Base-by-base conservation (phyloP, 1,284 basidiomycete genomes). In the Cutaneotrichosporon curvatum region DNA sequence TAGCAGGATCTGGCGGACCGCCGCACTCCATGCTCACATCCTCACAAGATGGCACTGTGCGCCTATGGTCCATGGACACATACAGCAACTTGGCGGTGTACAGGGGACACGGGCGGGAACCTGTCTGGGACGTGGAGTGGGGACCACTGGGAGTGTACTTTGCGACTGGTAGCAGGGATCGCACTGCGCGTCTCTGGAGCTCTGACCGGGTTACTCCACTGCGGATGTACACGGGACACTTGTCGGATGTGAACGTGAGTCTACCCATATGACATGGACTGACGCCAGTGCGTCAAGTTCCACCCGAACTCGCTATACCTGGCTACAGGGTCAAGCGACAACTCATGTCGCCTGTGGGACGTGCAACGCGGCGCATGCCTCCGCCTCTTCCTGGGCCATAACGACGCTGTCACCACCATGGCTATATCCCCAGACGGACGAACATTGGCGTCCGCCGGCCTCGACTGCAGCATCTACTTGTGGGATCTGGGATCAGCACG, bases 61-160 rank as follows among this genome's bases (percentile, higher is more conserved):
- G 95, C 14, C 72, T 99, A 16, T 99, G 95, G 95, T 94, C 89
- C 11, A 75, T 97, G 68, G 91, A 98, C 60, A 96, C 94, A 1
- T 84, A 89, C 77, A 81, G 85, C 19, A 95, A 95, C 58, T 75
- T 98, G 8, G 91, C 92, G 4, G 89, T 85, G 6, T 99, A 94
- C 68, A 80, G 91, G 18, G 95, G 95, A 0, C 95, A 99, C 64
- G 63, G 60, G 3, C 85, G 94, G 65, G 92, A 95, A 67, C 92
- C 95, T 0, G 84, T 99, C 1, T 99, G 95, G 95, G 92, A 97
- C 60, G 89, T 95, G 9, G 84, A 96, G 67, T 99, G 95, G 95
- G 91, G 87, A 56, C 92, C 94, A 7, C 81, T 89, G 74, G 94
- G 95, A 5, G 83, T 94, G n/a, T 97, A 98, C 73, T 99, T 99